Conservation (phyloP, 495 filamentous ascomycete species). For the Annulohypoxylon stygium region DNA sequence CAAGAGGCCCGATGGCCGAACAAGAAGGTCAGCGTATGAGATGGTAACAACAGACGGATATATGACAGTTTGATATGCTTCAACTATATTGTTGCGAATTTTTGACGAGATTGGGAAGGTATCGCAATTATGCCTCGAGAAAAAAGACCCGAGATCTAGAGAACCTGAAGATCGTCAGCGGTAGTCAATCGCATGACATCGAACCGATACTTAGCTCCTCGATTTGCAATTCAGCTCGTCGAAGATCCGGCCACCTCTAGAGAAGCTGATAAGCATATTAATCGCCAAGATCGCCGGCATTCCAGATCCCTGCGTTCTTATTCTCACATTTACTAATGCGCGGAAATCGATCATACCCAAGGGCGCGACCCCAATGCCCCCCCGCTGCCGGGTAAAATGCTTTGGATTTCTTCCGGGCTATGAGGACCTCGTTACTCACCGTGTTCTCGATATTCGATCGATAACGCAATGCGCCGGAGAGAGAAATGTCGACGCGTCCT, state of each 20-base stretch:
- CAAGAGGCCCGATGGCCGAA: conserved; percentile 32
- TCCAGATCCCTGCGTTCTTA: conserved; percentile 35
- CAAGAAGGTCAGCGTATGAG: conserved; percentile 30
- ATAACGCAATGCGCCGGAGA: conserved; percentile 14
- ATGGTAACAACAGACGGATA: conserved; percentile 33
- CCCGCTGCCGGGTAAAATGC: conserved; percentile 40
- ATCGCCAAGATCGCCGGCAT: conserved; percentile 36
- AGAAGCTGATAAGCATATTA: conserved; percentile 38
- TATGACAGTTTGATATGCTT: conserved; percentile 31
- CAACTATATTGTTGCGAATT: conserved; percentile 25
- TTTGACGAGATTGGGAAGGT: conserved; percentile 43
- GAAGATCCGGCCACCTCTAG: conserved; percentile 34
- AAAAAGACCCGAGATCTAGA: conserved; percentile 22
- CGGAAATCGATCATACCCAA: conserved; percentile 36
- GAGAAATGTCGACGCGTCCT: conserved; percentile 4
- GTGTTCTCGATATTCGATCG: conserved; percentile 1
- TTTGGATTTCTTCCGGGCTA: conserved; percentile 26
- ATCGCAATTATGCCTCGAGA: conserved; percentile 20
- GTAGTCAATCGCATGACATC: conserved; percentile 32
- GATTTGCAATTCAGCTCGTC: conserved; percentile 43
- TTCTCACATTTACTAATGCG: conserved; percentile 33
- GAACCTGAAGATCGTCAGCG: conserved; percentile 1
- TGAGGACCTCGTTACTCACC: conserved; percentile 15
- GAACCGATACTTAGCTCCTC: conserved; percentile 5
- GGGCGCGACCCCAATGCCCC: conserved; percentile 15